phyloP scores from a whole-genome alignment of 2,329 filamentous ascomycete species.

The Penicillium sp. region DNA sequence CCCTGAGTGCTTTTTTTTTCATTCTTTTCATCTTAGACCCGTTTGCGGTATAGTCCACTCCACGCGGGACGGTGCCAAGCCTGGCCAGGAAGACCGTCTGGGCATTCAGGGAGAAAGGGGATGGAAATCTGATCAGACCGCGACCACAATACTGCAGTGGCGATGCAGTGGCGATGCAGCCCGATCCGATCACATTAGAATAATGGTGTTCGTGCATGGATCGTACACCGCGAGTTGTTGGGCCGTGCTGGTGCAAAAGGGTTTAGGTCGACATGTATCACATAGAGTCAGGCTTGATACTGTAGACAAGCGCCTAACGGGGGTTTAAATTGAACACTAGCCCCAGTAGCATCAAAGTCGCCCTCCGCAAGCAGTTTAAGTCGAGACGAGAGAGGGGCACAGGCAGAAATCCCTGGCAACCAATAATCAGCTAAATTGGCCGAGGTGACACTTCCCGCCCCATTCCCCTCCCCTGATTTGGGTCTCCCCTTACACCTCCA shows the following conservation, averaged over 20 bases:
- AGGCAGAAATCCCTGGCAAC: background rate
- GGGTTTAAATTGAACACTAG: background rate
- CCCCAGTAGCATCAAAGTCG: background rate
- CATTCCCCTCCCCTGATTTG: background rate
- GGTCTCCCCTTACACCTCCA: background rate
- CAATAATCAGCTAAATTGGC: background rate
- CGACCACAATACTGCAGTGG: background rate
- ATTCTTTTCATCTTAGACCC: background rate
- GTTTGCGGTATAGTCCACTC: constrained; percentile 13
- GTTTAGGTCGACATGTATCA: constrained; percentile 1
- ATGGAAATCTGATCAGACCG: background rate
- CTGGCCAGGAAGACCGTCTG: background rate
- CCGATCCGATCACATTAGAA: background rate
- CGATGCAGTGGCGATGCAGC: constrained; percentile 1
- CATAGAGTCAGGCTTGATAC: background rate
- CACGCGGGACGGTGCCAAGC: constrained; percentile 15
- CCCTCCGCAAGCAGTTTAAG: background rate
- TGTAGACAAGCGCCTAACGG: background rate
- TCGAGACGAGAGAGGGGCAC: background rate
- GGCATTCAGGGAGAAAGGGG: background rate
- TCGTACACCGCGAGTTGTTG: constrained; percentile 3
- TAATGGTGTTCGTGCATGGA: background rate
- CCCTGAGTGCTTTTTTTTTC: background rate
- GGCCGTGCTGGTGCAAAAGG: constrained; percentile 1
- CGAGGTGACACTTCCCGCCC: background rate